These are phyloP conservation scores for Pochonia chlamydosporia DNA, from an alignment of 2,329 filamentous ascomycete species.

Conservation along the genomic window DNA sequence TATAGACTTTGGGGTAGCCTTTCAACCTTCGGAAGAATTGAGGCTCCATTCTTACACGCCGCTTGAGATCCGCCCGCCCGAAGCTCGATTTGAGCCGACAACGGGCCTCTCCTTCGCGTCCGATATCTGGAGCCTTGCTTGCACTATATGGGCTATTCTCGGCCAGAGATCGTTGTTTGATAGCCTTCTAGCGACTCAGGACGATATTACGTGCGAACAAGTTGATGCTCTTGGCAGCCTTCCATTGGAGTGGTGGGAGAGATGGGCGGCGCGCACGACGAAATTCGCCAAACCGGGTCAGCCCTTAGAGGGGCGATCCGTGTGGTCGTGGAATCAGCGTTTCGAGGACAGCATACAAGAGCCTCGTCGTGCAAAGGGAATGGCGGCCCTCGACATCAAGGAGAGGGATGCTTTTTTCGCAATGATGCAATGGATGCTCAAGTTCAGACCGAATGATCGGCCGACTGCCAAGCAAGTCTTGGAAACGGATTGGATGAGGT, in stretches of 20 bases:
- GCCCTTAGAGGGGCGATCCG: neutral
- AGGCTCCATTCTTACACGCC: conserved; percentile 1
- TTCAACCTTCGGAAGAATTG: neutral
- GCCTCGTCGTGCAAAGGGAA: neutral
- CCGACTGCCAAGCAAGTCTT: conserved; percentile 2
- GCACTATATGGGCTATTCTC: conserved; percentile 3
- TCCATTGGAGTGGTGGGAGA: neutral
- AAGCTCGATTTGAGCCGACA: conserved; percentile 5
- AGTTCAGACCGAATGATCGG: conserved; percentile 1
- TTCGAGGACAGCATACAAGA: neutral
- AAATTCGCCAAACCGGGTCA: neutral
- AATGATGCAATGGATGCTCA: conserved; percentile 1
- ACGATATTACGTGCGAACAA: conserved; percentile 2
- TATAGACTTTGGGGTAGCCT: conserved; percentile 2
- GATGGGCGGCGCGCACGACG: neutral
- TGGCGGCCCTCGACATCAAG: neutral
- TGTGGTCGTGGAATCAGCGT: neutral
- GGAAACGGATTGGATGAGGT: conserved; percentile 2
- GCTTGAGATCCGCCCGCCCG: conserved; percentile 3
- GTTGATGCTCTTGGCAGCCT: neutral
- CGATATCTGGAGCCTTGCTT: conserved; percentile 4
- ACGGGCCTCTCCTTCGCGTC: conserved; percentile 4
- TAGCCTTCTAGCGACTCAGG: conserved; percentile 1
- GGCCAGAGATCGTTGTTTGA: conserved; percentile 4
- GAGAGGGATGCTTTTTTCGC: neutral